Evolutionary conservation across 306 rosid genomes (phyloP), one percentile per base, ranked within the genome.

Genomic region (Quercus rubra): DNA sequence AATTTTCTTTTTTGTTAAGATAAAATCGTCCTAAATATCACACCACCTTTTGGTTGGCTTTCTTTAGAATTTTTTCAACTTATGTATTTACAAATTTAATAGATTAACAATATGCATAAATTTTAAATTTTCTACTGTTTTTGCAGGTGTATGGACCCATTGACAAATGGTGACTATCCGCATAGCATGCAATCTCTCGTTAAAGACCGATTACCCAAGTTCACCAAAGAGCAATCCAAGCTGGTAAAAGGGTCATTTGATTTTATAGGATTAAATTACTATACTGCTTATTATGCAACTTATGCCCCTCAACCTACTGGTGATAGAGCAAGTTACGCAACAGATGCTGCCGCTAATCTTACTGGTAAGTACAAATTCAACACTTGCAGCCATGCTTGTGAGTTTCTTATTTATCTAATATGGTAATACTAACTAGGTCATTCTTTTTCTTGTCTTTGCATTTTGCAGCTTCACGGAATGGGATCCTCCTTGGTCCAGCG

Each of bases 191-290:
- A 83, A 67, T 54, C 71, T 55, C 59, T 63, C 12, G 87, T 85
- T 5, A 88, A 88, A 75, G 56, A 54, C 0, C 88, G 92, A 70
- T 80, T 88, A 79, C 92, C 94, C 0, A 76, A 59, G 79, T 91
- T 90, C 78, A 75, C 91, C 0, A 57, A 70, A 74, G 82, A 84
- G 19, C 74, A 90, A 57, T 85, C 79, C 61, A 51, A 76, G 43
- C 75, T 80, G 80, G 76, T 90, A 21, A 86, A 85, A 28, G 86
- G 89, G 30, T 88, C 96, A 43, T 86, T 79, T 17, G 93, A 91
- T 80, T 91, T 91, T 55, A 35, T 91, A 21, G 96, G 96, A 73
- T 18, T 90, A 69, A 90, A 90, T 73, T 90, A 90, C 71, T 90
- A 90, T 82, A 81, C 90, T 33, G 52, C 90, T 41, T 41, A 75